Percentiles rank a stretch among this genome's conserved stretches.
Evolutionary conservation across 169 alveolate genomes (phyloP).

Genomic region (Plasmodium inui): DNA sequence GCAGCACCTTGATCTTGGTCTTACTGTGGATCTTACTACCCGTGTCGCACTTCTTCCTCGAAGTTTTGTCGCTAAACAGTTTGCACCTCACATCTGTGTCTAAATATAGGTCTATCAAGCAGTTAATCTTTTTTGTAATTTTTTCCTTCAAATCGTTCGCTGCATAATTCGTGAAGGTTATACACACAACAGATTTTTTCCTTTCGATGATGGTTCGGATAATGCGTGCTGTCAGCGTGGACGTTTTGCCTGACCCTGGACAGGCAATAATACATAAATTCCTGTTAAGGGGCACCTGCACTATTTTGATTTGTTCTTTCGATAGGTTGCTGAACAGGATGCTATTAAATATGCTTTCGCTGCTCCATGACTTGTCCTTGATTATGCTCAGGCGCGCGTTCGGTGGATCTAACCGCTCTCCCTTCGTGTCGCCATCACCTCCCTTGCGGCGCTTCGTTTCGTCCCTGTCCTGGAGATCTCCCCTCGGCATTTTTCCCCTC

Average conservation of each 20-base stretch:
- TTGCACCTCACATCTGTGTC: slow-evolving; percentile 16
- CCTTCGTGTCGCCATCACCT: neutral
- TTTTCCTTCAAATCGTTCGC: slow-evolving; percentile 80
- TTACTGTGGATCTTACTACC: slow-evolving; percentile 8
- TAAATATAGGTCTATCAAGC: slow-evolving; percentile 28
- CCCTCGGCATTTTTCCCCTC: neutral
- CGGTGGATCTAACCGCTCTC: neutral
- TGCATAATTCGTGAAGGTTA: slow-evolving; percentile 83
- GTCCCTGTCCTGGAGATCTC: neutral
- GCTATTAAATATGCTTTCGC: slow-evolving; percentile 31
- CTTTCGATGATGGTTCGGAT: slow-evolving; percentile 79
- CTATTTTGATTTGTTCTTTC: slow-evolving; percentile 83
- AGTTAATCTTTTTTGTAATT: slow-evolving; percentile 53
- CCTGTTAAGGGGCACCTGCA: slow-evolving; percentile 70
- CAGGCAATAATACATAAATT: slow-evolving; percentile 86
- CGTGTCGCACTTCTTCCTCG: neutral
- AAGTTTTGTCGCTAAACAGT: neutral
- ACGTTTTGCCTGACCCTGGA: slow-evolving; percentile 90
- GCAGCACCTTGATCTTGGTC: slow-evolving; percentile 22
- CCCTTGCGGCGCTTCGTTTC: neutral
- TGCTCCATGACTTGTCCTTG: neutral
- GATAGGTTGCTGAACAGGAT: slow-evolving; percentile 79
- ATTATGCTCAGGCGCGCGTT: neutral
- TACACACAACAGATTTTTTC: slow-evolving; percentile 76
- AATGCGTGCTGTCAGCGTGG: slow-evolving; percentile 85